Evolutionary conservation across 345 rosid genomes (phyloP).

Genomic region (Kandelia obovata): DNA sequence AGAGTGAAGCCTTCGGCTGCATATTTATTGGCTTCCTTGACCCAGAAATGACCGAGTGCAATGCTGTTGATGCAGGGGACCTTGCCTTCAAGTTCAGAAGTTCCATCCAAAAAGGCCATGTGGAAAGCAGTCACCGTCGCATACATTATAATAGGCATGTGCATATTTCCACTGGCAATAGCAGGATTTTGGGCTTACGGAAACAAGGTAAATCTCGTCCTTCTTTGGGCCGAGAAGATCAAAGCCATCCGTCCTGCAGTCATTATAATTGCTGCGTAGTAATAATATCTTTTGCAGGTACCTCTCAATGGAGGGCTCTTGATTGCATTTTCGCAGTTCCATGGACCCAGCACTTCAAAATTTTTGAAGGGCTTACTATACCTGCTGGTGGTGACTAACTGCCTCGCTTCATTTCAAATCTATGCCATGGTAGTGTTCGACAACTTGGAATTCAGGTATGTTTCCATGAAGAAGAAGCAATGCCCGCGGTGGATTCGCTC

Average conservation of each 20-base stretch:
- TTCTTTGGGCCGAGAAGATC: too few species aligned
- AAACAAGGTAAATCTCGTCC: conserved; percentile 27
- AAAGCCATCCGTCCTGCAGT: background rate
- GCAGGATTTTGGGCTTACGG: conserved; percentile 60
- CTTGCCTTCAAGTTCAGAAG: conserved; percentile 33
- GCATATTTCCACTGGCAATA: conserved; percentile 36
- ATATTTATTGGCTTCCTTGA: too few species aligned
- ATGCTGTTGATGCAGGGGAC: conserved; percentile 42
- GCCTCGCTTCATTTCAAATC: conserved; percentile 45
- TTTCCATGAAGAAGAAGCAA: conserved; percentile 13
- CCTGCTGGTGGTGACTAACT: conserved; percentile 23
- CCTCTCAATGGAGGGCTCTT: conserved; percentile 33
- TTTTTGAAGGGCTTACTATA: conserved; percentile 20
- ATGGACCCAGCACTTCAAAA: conserved; percentile 26
- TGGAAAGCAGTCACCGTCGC: conserved; percentile 46
- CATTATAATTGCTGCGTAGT: too few species aligned
- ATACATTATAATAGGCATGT: conserved; percentile 32
- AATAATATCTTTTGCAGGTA: conserved; percentile 11
- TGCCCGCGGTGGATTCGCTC: conserved; percentile 31
- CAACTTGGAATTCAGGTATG: conserved; percentile 38
- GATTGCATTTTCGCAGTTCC: conserved; percentile 26
- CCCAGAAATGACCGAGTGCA: too few species aligned
- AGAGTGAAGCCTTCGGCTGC: too few species aligned
- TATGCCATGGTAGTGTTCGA: conserved; percentile 57
- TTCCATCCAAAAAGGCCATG: conserved; percentile 36